phyloP scores from a whole-genome alignment of 2,329 filamentous ascomycete species.

The Penicillium vulpinum region DNA sequence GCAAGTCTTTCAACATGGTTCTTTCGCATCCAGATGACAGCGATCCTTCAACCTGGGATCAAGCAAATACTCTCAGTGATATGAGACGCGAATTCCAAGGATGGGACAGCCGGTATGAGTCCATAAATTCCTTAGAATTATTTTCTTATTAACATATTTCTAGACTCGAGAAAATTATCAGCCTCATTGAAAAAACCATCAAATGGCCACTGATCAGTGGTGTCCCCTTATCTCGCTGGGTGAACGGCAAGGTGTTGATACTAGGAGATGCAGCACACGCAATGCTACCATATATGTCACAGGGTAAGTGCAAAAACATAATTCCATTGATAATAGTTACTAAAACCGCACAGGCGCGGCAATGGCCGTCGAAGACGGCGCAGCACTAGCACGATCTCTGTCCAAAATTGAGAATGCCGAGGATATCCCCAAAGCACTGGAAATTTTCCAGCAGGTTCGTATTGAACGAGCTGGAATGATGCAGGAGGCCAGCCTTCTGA shows the following conservation, averaged over 20 bases:
- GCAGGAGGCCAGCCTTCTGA: constrained; percentile 50
- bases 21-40: constrained; percentile 45
- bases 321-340: neutral
- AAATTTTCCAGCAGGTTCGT: constrained; percentile 41
- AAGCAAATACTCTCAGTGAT: constrained; percentile 27
- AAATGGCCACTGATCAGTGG: constrained; percentile 32
- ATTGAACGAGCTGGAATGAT: constrained; percentile 39
- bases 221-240: constrained; percentile 10
- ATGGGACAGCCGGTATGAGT: constrained; percentile 23
- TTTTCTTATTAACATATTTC: neutral
- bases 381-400: constrained; percentile 39
- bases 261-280: constrained; percentile 48
- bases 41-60: constrained; percentile 34
- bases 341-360: constrained; percentile 36
- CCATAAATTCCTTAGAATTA: neutral
- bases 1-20: constrained; percentile 50
- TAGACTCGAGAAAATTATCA: constrained; percentile 33
- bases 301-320: constrained; percentile 16
- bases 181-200: constrained; percentile 14
- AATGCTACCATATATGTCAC: constrained; percentile 49
- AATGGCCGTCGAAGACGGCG: constrained; percentile 48
- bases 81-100: constrained; percentile 30
- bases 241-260: constrained; percentile 36
- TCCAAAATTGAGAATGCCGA: constrained; percentile 24
- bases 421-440: constrained; percentile 36